A percentile compares a stretch with the other conserved stretches of the same genome.
Conservation (phyloP, 2,329 filamentous ascomycete species). For the Chaetomiaceae sp. region DNA sequence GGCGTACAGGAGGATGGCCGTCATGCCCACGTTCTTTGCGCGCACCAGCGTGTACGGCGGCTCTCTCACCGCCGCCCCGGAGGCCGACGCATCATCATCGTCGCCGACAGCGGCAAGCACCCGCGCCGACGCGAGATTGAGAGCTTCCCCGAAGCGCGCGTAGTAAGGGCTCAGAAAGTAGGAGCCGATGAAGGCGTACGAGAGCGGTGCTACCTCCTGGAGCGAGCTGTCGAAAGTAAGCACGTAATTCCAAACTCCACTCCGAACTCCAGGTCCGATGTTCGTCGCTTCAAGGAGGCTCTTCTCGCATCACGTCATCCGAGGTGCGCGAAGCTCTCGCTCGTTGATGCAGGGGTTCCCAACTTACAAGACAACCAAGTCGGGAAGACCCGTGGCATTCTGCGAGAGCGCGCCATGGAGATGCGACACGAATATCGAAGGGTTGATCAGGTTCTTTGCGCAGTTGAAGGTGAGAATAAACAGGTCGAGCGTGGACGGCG, state of each 20-base stretch:
- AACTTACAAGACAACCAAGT: conserved; percentile 55
- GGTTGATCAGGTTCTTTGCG: conserved; percentile 65
- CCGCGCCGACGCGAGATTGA: conserved; percentile 62
- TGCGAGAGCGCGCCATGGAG: conserved; percentile 57
- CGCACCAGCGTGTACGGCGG: conserved; percentile 64
- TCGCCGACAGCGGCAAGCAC: conserved; percentile 22
- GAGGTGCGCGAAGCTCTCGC: too few relatives aligned
- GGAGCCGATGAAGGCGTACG: conserved; percentile 79
- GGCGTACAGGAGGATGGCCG: conserved; percentile 80
- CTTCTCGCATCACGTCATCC: too few relatives aligned
- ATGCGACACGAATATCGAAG: conserved; percentile 65
- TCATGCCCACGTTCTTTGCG: conserved; percentile 79
- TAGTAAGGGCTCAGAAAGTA: conserved; percentile 75
- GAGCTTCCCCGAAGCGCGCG: conserved; percentile 62
- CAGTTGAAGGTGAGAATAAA: conserved; percentile 90
- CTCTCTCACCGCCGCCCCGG: neutral
- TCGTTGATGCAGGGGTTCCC: neutral
- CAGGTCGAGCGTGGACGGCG: conserved; percentile 55
- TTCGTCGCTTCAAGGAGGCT: too few relatives aligned
- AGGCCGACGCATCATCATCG: conserved; percentile 23
- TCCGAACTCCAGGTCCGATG: too few relatives aligned
- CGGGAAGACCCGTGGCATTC: conserved; percentile 44
- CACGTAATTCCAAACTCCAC: too few relatives aligned
- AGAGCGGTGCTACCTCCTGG: conserved; percentile 84
- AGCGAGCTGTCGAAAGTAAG: conserved; percentile 55